A percentile compares a stretch with the other conserved stretches of the same genome.
Conservation (phyloP, 129 eudicot genomes). For the Artemisia tridentata region DNA sequence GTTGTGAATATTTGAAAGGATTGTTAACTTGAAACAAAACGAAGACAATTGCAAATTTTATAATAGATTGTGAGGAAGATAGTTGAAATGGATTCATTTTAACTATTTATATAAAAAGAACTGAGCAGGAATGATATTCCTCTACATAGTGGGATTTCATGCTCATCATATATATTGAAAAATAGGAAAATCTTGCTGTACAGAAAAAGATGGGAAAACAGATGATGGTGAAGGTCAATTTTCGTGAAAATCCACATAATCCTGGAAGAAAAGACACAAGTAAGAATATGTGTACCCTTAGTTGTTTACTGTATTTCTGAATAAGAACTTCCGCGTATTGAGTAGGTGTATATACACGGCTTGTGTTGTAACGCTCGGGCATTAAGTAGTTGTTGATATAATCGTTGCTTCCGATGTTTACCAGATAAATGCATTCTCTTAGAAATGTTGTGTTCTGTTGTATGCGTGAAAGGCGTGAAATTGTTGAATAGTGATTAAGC, state of each 20-base stretch:
- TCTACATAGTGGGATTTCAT: too few relatives aligned
- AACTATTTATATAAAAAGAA: too few relatives aligned
- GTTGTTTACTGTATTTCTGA: slow-evolving; percentile 27
- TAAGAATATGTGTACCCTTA: slow-evolving; percentile 18
- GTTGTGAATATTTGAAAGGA: too few relatives aligned
- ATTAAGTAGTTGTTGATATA: slow-evolving; percentile 36
- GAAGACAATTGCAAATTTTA: too few relatives aligned
- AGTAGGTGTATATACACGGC: neutral
- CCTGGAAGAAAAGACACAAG: neutral
- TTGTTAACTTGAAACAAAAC: too few relatives aligned
- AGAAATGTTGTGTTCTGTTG: slow-evolving; percentile 6
- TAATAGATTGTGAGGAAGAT: too few relatives aligned
- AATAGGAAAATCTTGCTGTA: too few relatives aligned
- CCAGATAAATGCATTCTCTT: slow-evolving; percentile 25
- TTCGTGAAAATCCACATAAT: neutral
- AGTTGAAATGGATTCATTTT: too few relatives aligned
- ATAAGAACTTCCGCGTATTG: slow-evolving; percentile 27
- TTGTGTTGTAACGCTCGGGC: slow-evolving; percentile 28
- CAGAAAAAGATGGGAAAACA: too few relatives aligned
- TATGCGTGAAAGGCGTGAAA: slow-evolving; percentile 5
- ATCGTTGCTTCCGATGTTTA: slow-evolving; percentile 37
- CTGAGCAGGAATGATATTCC: too few relatives aligned
- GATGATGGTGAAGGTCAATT: neutral
- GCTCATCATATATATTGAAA: too few relatives aligned
- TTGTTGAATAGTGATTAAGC: slow-evolving; percentile 11